Evolutionary conservation across 1,139 yeast genomes (phyloP), one percentile per base, ranked within the genome.

Genomic region (Yamadazyma songkhlaensis): DNA sequence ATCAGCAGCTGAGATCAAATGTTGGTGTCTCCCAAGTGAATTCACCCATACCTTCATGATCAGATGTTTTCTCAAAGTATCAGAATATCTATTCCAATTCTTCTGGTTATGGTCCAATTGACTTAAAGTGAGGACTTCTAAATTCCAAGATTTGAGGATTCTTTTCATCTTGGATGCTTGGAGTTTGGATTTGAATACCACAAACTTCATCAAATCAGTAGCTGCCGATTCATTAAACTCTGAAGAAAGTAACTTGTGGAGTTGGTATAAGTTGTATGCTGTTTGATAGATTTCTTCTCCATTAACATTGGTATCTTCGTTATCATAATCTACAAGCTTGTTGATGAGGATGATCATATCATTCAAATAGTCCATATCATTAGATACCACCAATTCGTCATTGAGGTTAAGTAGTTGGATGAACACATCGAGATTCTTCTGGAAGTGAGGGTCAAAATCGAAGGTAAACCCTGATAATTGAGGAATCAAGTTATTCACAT

Each of bases 391-490:
- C 3, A 49, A 22, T 0, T 57, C 55, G 9, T 56, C 39, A 2
- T 40, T 48, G 11, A 44, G 50, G 37, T 55, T 55, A 9, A 60
- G 39, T 15, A 53, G 38, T 8, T 37, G 39, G 32, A 65, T 40
- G 42, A 60, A 67, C 20, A 48, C 36, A 14, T 46, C 47, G 30
- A 66, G 51, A 4, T 52, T 25, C 2, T 35, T 31, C 2, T 61
- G 60, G 37, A 61, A 67, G 3, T 41, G 34, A 0, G 49, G 38
- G 33, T 59, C 57, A 36, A 68, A 62, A 24, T 51, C 48, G 26
- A 62, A 51, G 9, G 50, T 48, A 34, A 57, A 59, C 26, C 65
- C 72, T 32, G 56, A 56, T 17, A 68, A 44, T 21, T 62, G 53
- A 0, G 67, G 64, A 2, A 67, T 44, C 3, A 67, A 27, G 10